Conservation (phyloP, 164 flowering plant species). For the Vitis cinerea region DNA sequence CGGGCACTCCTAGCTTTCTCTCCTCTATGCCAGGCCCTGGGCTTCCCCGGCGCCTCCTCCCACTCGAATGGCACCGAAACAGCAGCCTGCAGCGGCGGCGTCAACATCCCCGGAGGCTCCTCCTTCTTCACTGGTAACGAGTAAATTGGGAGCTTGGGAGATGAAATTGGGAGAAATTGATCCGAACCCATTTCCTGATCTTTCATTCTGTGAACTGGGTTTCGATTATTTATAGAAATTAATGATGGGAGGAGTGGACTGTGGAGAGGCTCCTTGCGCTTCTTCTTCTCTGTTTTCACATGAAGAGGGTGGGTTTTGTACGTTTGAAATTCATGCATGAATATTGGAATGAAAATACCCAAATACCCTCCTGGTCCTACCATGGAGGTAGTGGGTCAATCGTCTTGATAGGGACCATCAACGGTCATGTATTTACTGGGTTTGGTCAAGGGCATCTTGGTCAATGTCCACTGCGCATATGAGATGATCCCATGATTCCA, state of each 20-base stretch:
- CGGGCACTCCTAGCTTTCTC: constrained; percentile 20
- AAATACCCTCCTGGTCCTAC: no score
- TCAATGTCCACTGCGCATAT: no score
- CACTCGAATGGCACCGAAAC: constrained; percentile 71
- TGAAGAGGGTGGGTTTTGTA: no score
- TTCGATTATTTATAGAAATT: constrained; percentile 6
- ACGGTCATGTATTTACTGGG: constrained; percentile 6
- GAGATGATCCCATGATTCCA: no score
- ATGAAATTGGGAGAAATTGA: constrained; percentile 16
- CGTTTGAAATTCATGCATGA: no score
- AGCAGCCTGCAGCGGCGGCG: constrained; percentile 53
- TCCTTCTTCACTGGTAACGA: constrained; percentile 37
- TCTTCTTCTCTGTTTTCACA: constrained; percentile 24
- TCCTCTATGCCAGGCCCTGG: constrained; percentile 23
- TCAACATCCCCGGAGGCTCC: constrained; percentile 45
- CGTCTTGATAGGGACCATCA: constrained; percentile 4
- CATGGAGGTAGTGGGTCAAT: no score
- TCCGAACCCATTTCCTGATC: constrained; percentile 21
- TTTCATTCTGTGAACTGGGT: constrained; percentile 1
- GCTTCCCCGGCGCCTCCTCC: constrained; percentile 87
- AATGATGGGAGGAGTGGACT: neutral
- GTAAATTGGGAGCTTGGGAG: constrained; percentile 53
- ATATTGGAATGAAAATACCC: no score
- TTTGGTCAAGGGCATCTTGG: neutral
- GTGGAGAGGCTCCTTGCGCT: constrained; percentile 29